Conservation (phyloP, 2,329 filamentous ascomycete species). For the Nemania serpens region DNA sequence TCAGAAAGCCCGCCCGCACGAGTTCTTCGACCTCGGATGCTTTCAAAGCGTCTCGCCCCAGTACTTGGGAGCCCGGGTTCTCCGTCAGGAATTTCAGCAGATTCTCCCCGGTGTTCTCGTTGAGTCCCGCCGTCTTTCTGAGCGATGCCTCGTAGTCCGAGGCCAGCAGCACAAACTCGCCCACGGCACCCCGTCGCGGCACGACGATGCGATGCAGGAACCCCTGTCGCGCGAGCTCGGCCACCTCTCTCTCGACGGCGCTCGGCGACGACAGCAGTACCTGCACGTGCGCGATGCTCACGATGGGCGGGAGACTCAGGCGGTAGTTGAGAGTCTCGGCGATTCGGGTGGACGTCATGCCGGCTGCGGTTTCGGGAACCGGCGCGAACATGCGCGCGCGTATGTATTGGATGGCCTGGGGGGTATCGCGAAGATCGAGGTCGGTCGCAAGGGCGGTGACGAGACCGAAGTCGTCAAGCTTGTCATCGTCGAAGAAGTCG, state of each 20-base stretch:
- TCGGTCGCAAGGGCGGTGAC: conserved; percentile 59
- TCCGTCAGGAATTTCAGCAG: conserved; percentile 58
- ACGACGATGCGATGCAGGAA: conserved; percentile 65
- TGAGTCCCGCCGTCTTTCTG: conserved; percentile 42
- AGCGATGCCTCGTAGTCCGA: conserved; percentile 60
- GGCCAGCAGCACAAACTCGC: conserved; percentile 67
- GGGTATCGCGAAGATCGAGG: conserved; percentile 62
- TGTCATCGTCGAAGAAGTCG: conserved; percentile 45
- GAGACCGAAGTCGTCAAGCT: conserved; percentile 65
- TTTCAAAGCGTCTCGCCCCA: conserved; percentile 41
- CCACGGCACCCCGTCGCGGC: conserved; percentile 62
- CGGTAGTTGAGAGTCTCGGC: conserved; percentile 68
- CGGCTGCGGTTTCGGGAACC: conserved; percentile 60
- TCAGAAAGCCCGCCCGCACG: conserved; percentile 70
- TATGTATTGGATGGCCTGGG: conserved; percentile 68
- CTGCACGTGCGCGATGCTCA: conserved; percentile 69
- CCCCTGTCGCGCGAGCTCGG: conserved; percentile 61
- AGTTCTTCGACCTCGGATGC: conserved; percentile 50
- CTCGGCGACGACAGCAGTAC: conserved; percentile 67
- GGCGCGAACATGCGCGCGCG: conserved; percentile 66
- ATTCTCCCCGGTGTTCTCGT: conserved; percentile 50
- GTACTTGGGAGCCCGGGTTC: conserved; percentile 53
- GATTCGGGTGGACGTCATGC: conserved; percentile 67
- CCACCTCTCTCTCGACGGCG: conserved; percentile 68
- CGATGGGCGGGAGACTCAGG: conserved; percentile 62